Base-by-base conservation (phyloP, 371 early-diverging fungal genomes). In the Mortierella sp. region DNA sequence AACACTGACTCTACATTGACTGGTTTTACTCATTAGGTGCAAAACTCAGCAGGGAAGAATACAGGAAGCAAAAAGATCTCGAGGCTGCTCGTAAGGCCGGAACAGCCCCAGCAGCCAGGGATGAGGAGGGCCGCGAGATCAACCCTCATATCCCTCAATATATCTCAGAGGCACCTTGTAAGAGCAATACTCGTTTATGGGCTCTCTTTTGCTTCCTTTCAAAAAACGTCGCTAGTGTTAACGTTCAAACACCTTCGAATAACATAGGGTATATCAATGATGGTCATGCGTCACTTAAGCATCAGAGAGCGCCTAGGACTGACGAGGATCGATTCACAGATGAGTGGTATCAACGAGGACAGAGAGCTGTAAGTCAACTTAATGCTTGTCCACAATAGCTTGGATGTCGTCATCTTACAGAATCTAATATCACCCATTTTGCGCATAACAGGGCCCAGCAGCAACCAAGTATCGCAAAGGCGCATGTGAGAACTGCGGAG, bases 61-160 rank as follows among this genome's bases (percentile, higher is more conserved):
- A 92, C 79, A 86, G 92, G 34, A 88, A 87, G 68, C 92, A 91
- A 48, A 93, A 94, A 70, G 95, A 94, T 68, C 82, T 94, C 30
- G 95, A 95, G 65, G 94, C 92, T 0, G 95, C 95, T 30, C 87
- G 95, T 63, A 95, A 94, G 72, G 94, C 94, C 1, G 95, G 95
- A 66, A 95, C 93, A 47, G 95, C 93, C 7, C 93, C 95, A 37
- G 91, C 95, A n/a, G 95, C 92, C 60, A 79, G 91, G 8, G 95
- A 95, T 81, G 94, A 93, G 44, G 93, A 94, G 53, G 99, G 98
- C 44, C 90, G 90, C 39, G 95, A 94, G 72, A 97, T 99, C 87
- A 98, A 99, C 81, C 99, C 99, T n/a, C 97, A 99, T 70, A 98
- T 98, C 44, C 99, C 99, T 3, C 92, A 95, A 61, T 98, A 94